Conservation (phyloP, 208 protist species). For the Leishmania arabica region DNA sequence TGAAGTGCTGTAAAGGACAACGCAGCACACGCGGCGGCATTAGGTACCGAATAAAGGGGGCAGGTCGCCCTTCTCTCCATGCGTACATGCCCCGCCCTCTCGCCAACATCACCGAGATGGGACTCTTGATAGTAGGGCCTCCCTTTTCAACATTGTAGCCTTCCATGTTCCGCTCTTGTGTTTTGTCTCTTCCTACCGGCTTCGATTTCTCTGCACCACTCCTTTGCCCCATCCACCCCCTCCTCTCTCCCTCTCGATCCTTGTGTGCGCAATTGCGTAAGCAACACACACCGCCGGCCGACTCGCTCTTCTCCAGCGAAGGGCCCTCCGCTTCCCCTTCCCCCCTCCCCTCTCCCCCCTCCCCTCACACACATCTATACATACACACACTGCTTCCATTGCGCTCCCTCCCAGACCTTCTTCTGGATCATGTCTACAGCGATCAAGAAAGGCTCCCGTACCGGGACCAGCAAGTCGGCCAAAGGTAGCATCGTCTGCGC, state of each 20-base stretch:
- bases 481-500: not conserved
- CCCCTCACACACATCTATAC: not conserved
- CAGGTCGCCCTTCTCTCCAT: not conserved
- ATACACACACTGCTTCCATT: not conserved
- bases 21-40: not conserved
- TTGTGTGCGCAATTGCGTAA: not conserved
- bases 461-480: constrained; percentile 1
- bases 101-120: not conserved
- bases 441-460: not conserved
- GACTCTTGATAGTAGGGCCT: not conserved
- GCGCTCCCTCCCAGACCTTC: not conserved
- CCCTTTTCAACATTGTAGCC: not conserved
- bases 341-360: not conserved
- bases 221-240: not conserved
- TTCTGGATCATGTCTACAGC: constrained; percentile 3
- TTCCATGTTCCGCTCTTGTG: not conserved
- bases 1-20: not conserved
- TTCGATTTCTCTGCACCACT: not conserved
- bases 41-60: not conserved
- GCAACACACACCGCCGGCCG: not conserved
- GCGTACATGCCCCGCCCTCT: not conserved
- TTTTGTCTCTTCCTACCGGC: not conserved
- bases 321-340: not conserved
- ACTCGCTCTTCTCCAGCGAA: not conserved
- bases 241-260: not conserved